These are phyloP conservation scores for Debaryomyces subglobosus DNA, from an alignment of 1,139 yeast genomes.

Conservation along the genomic window DNA sequence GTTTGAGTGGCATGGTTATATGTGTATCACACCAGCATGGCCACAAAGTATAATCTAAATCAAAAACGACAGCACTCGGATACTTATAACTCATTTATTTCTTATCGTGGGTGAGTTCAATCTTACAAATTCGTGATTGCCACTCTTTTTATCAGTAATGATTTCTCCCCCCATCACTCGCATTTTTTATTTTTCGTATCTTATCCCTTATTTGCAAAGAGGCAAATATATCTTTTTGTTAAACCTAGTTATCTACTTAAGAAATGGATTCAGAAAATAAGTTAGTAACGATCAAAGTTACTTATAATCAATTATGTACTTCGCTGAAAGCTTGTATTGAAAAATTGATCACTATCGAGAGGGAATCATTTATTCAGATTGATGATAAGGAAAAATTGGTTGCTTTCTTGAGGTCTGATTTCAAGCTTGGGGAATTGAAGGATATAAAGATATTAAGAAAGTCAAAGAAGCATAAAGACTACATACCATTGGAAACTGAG, in stretches of 20 bases:
- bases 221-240: constrained; percentile 5
- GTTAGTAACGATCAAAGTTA: constrained; percentile 16
- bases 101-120: background rate
- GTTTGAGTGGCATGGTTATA: constrained; percentile 49
- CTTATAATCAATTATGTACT: constrained; percentile 12
- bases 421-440: constrained; percentile 10
- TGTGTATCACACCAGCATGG: constrained; percentile 73
- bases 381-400: constrained; percentile 20
- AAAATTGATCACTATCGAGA: constrained; percentile 14
- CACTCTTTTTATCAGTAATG: constrained; percentile 5
- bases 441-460: constrained; percentile 29
- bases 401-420: constrained; percentile 14
- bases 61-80: constrained; percentile 71
- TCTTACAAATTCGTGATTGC: background rate
- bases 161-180: constrained; percentile 4
- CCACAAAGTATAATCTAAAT: constrained; percentile 79
- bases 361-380: constrained; percentile 15
- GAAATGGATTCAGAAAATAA: constrained; percentile 10
- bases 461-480: constrained; percentile 47
- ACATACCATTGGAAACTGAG: constrained; percentile 38
- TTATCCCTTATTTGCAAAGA: background rate
- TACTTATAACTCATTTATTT: constrained; percentile 23
- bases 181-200: background rate
- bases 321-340: constrained; percentile 13
- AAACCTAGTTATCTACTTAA: background rate